phyloP scores from a whole-genome alignment of 2,329 filamentous ascomycete genomes.

The Monosporascus sp. region DNA sequence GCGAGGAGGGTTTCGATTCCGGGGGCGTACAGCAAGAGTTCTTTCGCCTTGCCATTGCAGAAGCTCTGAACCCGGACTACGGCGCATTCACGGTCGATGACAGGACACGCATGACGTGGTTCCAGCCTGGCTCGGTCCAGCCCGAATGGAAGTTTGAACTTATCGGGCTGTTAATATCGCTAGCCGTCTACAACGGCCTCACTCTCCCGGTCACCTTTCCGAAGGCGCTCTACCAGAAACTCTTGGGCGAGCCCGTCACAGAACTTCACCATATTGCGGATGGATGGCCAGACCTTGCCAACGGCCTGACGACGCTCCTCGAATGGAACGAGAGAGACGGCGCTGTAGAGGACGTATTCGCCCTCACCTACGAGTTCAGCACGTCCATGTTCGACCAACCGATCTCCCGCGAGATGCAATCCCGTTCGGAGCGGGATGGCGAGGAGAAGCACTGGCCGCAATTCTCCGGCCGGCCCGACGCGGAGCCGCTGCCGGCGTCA shows the following conservation, averaged over 20 bases:
- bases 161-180: conserved; percentile 77
- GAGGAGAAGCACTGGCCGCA: conserved; percentile 45
- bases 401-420: conserved; percentile 52
- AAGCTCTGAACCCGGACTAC: conserved; percentile 73
- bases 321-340: conserved; percentile 73
- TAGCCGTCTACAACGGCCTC: conserved; percentile 90
- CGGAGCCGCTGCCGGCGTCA: conserved; percentile 25
- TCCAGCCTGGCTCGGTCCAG: conserved; percentile 75
- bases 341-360: conserved; percentile 74
- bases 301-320: conserved; percentile 66
- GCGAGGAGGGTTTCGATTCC: conserved; percentile 87
- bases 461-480: conserved; percentile 28
- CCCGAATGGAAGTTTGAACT: conserved; percentile 88
- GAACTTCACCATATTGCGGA: conserved; percentile 75
- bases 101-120: conserved; percentile 79
- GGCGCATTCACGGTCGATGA: conserved; percentile 77
- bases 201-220: conserved; percentile 90
- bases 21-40: conserved; percentile 97
- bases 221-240: conserved; percentile 73
- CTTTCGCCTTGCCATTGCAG: conserved; percentile 76
- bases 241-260: conserved; percentile 65
- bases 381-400: conserved; percentile 53
- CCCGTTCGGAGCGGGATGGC: not conserved
- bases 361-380: conserved; percentile 83
- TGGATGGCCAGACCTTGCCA: conserved; percentile 80